Base-by-base conservation (phyloP, 23 red algal genomes). In the Gracilaria domingensis region DNA sequence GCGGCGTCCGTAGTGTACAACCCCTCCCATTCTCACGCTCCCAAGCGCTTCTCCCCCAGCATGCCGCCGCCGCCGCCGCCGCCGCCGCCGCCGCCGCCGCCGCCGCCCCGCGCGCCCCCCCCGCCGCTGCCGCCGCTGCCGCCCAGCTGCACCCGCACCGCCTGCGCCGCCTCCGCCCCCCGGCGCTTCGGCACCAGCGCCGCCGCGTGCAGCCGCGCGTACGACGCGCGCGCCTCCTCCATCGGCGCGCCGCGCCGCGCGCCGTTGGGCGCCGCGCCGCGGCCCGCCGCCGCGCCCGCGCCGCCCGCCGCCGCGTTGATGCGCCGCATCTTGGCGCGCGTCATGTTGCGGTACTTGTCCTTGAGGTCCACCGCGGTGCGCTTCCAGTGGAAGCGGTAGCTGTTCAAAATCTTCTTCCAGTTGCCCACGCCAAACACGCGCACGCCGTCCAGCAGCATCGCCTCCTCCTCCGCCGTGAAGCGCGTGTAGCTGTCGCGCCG, bases 301-400 rank as follows among this genome's bases (percentile, higher is more conserved):
- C 36, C 11, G 37, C 36, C 35, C 4, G 35, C 39, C 0, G 71
- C 64, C 8, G 86, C 86, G 66, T 93, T 84, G 40, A 93, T 79
- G 36, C 81, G 61, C 37, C 90, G 53, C 44, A 93, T 25, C 55
- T 79, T 79, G 29, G 91, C 91, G 32, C 83, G 69, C 29, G 91
- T 94, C 55, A 92, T 86, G 81, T 91, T 96, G 26, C 94, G 94
- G 80, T 88, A 96, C 88, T 96, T 96, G 82, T 96, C 94, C 75
- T 96, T 96, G 17, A 96, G 64, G 30, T 92, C 78, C 35, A 96
- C 84, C 0, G 94, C 82, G 18, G 87, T 96, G 32, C 94, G 94
- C 66, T 92, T 96, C 70, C 87, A 87, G 60, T 91, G 87, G 78
- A 96, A 96, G 17, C 60, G 87, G 36, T 86, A 81, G 66, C 44